Evolutionary conservation across 768 basidiomycete genomes (phyloP).

Genomic region (Boletales sp.): DNA sequence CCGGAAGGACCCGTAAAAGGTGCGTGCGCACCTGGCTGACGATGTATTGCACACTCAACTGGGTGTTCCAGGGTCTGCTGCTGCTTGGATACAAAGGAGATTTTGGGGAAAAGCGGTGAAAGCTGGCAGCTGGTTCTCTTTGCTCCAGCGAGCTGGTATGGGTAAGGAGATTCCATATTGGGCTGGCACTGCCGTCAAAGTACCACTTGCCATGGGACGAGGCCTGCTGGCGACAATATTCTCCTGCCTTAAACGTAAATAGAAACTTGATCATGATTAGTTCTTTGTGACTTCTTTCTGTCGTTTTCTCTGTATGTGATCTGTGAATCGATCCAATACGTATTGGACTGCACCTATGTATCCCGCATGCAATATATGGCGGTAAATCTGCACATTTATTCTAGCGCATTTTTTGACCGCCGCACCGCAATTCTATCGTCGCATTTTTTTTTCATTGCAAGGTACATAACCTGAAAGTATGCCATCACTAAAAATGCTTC

Average conservation of each 20-base stretch:
- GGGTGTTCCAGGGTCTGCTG: slow-evolving; percentile 7
- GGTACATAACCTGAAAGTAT: too few relatives aligned
- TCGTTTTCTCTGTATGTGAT: background rate
- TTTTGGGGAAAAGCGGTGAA: slow-evolving; percentile 6
- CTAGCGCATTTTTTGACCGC: too few relatives aligned
- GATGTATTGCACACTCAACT: background rate
- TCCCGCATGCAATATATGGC: too few relatives aligned
- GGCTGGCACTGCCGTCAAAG: too few relatives aligned
- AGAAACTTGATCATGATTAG: too few relatives aligned
- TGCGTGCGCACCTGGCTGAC: background rate
- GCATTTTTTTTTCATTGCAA: too few relatives aligned
- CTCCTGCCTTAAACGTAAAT: background rate
- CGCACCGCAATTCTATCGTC: too few relatives aligned
- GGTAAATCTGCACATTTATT: too few relatives aligned
- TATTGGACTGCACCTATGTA: too few relatives aligned
- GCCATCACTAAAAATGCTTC: too few relatives aligned
- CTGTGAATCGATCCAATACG: too few relatives aligned
- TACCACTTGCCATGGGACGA: background rate
- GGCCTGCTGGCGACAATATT: background rate
- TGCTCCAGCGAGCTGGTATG: slow-evolving; percentile 14
- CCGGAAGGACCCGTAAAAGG: slow-evolving; percentile 13
- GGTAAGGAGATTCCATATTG: slow-evolving; percentile 6
- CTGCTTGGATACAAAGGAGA: slow-evolving; percentile 6
- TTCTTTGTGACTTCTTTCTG: background rate
- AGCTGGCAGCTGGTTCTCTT: slow-evolving; percentile 10